phyloP scores from a whole-genome alignment of 306 rosid species.

The Pachyrhizus erosus region DNA sequence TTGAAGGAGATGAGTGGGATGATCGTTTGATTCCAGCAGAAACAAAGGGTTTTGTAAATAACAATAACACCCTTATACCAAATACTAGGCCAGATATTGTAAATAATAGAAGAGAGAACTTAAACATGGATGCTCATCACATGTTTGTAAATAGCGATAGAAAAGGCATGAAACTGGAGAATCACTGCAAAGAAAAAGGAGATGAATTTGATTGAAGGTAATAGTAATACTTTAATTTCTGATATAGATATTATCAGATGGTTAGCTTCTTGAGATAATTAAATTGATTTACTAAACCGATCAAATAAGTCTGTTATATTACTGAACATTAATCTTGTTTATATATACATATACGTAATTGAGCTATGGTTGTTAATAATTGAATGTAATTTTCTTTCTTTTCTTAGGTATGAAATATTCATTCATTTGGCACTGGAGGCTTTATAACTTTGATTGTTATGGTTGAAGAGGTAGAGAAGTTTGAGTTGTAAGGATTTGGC shows the following conservation, averaged over 20 bases:
- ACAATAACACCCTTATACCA: constrained; percentile 51
- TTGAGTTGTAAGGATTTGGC: not conserved
- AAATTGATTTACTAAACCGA: constrained; percentile 1
- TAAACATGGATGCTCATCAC: constrained; percentile 66
- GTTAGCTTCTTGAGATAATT: constrained; percentile 17
- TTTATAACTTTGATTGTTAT: constrained; percentile 32
- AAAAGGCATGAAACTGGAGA: constrained; percentile 62
- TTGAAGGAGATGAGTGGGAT: constrained; percentile 46
- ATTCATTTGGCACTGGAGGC: constrained; percentile 52
- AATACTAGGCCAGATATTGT: constrained; percentile 65
- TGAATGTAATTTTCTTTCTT: not conserved
- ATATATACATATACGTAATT: not conserved
- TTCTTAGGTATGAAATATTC: constrained; percentile 54
- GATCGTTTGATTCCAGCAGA: constrained; percentile 48
- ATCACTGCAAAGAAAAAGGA: constrained; percentile 56
- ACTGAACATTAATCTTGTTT: constrained; percentile 5
- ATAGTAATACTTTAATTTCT: constrained; percentile 38
- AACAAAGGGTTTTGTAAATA: constrained; percentile 65
- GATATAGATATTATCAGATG: not conserved
- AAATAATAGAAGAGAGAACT: constrained; percentile 68
- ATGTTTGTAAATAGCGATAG: constrained; percentile 65
- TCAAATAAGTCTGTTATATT: not conserved
- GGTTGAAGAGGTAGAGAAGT: not conserved
- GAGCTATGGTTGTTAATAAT: constrained; percentile 27
- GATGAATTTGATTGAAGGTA: constrained; percentile 61